These are phyloP conservation scores for Salinomyces thailandicus DNA, from an alignment of 2,329 filamentous ascomycete genomes.

Conservation along the genomic window DNA sequence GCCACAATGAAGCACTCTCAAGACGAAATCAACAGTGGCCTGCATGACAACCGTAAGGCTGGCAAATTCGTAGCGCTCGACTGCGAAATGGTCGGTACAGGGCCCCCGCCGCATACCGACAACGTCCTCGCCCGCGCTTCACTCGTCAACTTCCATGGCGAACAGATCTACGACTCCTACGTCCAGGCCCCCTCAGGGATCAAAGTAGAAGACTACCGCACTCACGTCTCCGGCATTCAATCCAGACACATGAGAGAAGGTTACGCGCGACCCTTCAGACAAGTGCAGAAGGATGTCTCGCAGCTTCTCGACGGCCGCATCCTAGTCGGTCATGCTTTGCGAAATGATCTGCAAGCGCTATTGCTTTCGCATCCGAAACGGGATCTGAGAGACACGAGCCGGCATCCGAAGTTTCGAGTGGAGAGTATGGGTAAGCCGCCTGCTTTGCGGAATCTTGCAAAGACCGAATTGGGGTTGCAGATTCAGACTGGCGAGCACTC, in stretches of 20 bases:
- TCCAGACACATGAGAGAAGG: constrained; percentile 56
- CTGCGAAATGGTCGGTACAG: constrained; percentile 96
- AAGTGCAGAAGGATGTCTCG: constrained; percentile 64
- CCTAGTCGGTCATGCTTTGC: constrained; percentile 73
- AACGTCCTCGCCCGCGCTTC: constrained; percentile 79
- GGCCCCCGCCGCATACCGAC: constrained; percentile 50
- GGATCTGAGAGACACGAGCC: constrained; percentile 77
- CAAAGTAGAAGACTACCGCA: constrained; percentile 86
- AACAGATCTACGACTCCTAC: constrained; percentile 88
- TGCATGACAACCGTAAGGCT: constrained; percentile 48
- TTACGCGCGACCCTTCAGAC: constrained; percentile 48
- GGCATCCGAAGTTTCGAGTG: constrained; percentile 63
- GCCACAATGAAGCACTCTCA: constrained; percentile 50
- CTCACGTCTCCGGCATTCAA: constrained; percentile 70
- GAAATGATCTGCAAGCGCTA: constrained; percentile 65
- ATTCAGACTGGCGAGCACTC: constrained; percentile 53
- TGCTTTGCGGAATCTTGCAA: constrained; percentile 50
- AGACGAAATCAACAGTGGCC: constrained; percentile 35
- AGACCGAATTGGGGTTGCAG: constrained; percentile 46
- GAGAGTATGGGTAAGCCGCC: constrained; percentile 59
- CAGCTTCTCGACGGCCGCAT: constrained; percentile 59
- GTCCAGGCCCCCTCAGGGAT: constrained; percentile 53
- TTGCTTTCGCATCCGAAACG: constrained; percentile 66
- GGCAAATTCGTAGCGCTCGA: constrained; percentile 91
- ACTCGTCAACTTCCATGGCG: constrained; percentile 85